phyloP scores from a whole-genome alignment of 352 stramenopile species.

The Salisapilia sapeloensis region DNA sequence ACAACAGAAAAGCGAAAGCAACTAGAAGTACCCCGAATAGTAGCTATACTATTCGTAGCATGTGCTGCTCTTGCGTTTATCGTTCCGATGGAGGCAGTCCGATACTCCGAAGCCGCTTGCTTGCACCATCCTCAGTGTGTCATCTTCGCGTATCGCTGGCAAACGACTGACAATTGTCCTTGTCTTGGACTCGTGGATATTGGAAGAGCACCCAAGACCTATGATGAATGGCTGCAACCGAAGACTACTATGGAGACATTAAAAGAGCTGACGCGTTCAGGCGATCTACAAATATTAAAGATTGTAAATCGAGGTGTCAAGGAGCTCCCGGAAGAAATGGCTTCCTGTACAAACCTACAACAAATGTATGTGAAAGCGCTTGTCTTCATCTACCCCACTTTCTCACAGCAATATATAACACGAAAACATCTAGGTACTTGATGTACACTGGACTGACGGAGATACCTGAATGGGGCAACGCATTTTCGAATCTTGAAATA shows the following conservation, averaged over 20 bases:
- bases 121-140: no score
- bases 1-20: no score
- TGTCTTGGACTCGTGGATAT: slow-evolving; percentile 12
- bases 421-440: slow-evolving; percentile 5
- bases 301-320: slow-evolving; percentile 13
- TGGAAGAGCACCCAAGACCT: slow-evolving; percentile 4
- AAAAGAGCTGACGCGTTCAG: slow-evolving; percentile 8
- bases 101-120: no score
- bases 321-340: slow-evolving; percentile 6
- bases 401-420: not conserved
- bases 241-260: slow-evolving; percentile 6
- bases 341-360: slow-evolving; percentile 9
- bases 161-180: no score
- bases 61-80: no score
- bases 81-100: no score
- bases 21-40: no score
- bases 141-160: no score
- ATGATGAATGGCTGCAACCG: slow-evolving; percentile 8
- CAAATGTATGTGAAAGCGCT: slow-evolving; percentile 24
- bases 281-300: slow-evolving; percentile 12
- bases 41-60: no score
- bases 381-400: no score
- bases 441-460: slow-evolving; percentile 9
- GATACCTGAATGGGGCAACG: slow-evolving; percentile 10
- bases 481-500: slow-evolving; percentile 14